phyloP scores from a whole-genome alignment of 805 yeast genomes.

The Pichia scutulata region DNA sequence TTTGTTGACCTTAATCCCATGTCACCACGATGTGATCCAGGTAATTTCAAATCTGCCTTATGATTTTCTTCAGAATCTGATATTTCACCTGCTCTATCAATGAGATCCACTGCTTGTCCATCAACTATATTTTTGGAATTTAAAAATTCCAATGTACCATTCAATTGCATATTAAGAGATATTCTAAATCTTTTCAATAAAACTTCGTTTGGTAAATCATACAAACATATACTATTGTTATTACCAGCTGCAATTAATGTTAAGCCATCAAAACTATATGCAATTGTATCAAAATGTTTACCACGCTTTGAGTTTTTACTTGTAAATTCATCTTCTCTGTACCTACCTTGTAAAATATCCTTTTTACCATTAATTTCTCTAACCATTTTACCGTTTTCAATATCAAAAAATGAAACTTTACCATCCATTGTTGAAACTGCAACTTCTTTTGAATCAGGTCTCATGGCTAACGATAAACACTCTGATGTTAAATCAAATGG shows the following conservation, averaged over 20 bases:
- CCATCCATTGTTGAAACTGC: constrained; percentile 90
- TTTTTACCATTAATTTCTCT: constrained; percentile 79
- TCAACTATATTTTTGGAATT: constrained; percentile 82
- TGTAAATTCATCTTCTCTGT: constrained; percentile 71
- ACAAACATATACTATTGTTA: constrained; percentile 82
- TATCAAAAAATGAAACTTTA: constrained; percentile 74
- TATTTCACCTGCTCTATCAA: constrained; percentile 80
- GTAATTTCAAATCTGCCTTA: constrained; percentile 56
- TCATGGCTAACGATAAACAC: constrained; percentile 70
- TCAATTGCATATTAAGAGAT: constrained; percentile 81
- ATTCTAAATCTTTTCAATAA: constrained; percentile 74
- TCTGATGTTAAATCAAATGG: constrained; percentile 83
- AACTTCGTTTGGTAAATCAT: constrained; percentile 85
- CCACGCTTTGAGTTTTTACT: constrained; percentile 77
- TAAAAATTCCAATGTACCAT: constrained; percentile 75
- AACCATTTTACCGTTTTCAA: constrained; percentile 70
- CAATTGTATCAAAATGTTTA: constrained; percentile 70
- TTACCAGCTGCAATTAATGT: constrained; percentile 90
- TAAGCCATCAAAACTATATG: constrained; percentile 85
- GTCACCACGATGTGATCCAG: constrained; percentile 84
- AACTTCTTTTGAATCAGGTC: constrained; percentile 89
- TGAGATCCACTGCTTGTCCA: constrained; percentile 73
- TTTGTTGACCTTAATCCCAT: constrained; percentile 65
- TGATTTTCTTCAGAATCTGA: constrained; percentile 69
- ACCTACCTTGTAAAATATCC: constrained; percentile 84